Conservation (phyloP, 495 filamentous ascomycete genomes). For the Penicillium simplicissimum region DNA sequence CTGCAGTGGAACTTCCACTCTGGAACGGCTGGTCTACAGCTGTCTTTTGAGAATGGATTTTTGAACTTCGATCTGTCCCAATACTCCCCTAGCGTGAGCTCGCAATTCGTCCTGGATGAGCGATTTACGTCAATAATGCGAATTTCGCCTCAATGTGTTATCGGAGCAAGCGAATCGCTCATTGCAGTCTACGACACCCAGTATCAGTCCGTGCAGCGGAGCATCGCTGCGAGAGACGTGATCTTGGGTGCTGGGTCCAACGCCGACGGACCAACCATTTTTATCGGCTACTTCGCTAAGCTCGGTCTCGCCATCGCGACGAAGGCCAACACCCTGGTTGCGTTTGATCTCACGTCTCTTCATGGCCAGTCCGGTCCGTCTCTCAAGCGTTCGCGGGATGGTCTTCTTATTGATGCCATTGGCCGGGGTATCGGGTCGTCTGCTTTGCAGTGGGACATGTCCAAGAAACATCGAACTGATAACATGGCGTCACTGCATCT, state of each 20-base stretch:
- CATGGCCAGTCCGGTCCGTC: conserved; percentile 43
- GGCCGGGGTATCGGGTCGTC: conserved; percentile 54
- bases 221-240: conserved; percentile 51
- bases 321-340: conserved; percentile 55
- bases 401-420: conserved; percentile 70
- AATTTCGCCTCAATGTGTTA: conserved; percentile 46
- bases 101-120: conserved; percentile 45
- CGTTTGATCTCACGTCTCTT: conserved; percentile 63
- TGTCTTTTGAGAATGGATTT: conserved; percentile 47
- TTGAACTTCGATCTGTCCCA: conserved; percentile 49
- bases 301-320: conserved; percentile 63
- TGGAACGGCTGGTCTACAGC: conserved; percentile 42
- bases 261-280: conserved; percentile 28
- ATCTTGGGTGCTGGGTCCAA: conserved; percentile 25
- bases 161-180: conserved; percentile 47
- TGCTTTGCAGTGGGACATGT: conserved; percentile 36
- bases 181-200: conserved; percentile 64
- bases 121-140: conserved; percentile 49
- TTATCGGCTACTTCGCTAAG: conserved; percentile 63
- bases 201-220: conserved; percentile 62
- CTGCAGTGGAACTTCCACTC: conserved; percentile 50
- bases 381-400: conserved; percentile 62
- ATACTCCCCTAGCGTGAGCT: conserved; percentile 43
- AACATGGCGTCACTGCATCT: conserved; percentile 34
- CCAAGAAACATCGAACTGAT: conserved; percentile 40